These are phyloP conservation scores for Aleurites moluccanus DNA, from an alignment of 441 rosid species.

Conservation along the genomic window DNA sequence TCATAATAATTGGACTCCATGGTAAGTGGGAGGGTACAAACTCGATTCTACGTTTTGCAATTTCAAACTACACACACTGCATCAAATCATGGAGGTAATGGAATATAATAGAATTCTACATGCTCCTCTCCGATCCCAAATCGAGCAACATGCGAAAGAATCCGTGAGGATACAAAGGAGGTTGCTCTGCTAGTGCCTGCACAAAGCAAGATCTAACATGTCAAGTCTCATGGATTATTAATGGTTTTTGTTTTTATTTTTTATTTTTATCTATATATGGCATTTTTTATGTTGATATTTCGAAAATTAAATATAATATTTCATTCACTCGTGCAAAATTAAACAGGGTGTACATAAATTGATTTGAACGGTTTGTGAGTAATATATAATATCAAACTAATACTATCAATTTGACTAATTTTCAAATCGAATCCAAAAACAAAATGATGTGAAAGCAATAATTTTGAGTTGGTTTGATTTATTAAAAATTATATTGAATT, in stretches of 20 bases:
- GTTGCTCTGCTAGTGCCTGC: constrained; percentile 87
- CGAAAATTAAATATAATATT: not conserved
- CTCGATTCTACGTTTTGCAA: not conserved
- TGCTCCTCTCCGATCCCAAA: constrained; percentile 56
- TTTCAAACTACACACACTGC: not conserved
- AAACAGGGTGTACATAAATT: too few species aligned
- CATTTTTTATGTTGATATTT: not conserved
- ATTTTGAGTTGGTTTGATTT: too few species aligned
- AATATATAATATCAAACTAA: too few species aligned
- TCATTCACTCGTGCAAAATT: not conserved
- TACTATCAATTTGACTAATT: too few species aligned
- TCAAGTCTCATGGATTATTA: not conserved
- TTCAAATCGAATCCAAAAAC: too few species aligned
- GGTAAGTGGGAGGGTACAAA: not conserved
- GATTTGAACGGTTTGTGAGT: too few species aligned
- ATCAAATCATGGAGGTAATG: not conserved
- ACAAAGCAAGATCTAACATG: constrained; percentile 12
- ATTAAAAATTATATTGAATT: too few species aligned
- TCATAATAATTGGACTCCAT: not conserved
- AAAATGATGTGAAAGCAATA: too few species aligned
- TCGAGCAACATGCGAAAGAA: constrained; percentile 84
- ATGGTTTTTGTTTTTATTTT: not conserved
- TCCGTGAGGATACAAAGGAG: constrained; percentile 70
- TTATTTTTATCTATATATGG: too few species aligned
- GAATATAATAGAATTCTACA: constrained; percentile 23